phyloP scores from a whole-genome alignment of 768 basidiomycete genomes.

The Pisolithus albus region DNA sequence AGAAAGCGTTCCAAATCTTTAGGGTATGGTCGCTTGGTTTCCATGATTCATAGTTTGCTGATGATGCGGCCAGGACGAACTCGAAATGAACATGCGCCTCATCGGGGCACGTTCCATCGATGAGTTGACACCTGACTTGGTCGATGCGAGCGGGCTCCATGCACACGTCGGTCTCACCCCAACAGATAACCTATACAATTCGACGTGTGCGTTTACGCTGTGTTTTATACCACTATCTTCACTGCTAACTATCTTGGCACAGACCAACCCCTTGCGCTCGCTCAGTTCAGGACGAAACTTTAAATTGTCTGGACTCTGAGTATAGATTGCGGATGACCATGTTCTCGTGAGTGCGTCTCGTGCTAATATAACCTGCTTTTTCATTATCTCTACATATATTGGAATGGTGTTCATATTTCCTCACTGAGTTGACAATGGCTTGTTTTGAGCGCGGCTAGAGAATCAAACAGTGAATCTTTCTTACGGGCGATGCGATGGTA shows the following conservation, averaged over 20 bases:
- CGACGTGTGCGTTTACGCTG: slow-evolving; percentile 25
- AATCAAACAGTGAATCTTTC: no score
- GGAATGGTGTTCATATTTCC: no score
- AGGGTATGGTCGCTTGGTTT: slow-evolving; percentile 35
- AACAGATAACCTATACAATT: slow-evolving; percentile 23
- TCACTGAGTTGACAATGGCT: no score
- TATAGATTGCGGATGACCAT: neutral
- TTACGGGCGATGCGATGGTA: no score
- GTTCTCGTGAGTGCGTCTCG: no score
- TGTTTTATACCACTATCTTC: neutral
- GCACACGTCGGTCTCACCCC: slow-evolving; percentile 24
- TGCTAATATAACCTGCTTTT: no score
- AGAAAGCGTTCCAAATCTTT: slow-evolving; percentile 70
- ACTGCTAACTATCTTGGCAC: neutral
- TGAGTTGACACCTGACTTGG: slow-evolving; percentile 77
- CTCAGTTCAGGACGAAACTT: slow-evolving; percentile 18
- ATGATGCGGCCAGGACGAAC: slow-evolving; percentile 60
- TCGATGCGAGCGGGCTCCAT: slow-evolving; percentile 47
- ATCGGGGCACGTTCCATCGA: slow-evolving; percentile 72
- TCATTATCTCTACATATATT: no score
- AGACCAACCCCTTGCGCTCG: slow-evolving; percentile 28
- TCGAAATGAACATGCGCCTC: slow-evolving; percentile 92
- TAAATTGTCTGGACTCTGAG: neutral
- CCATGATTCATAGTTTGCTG: no score
- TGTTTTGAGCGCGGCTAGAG: no score